Base-by-base conservation (phyloP, 1,284 basidiomycete genomes). In the Jaminaea rosea region DNA sequence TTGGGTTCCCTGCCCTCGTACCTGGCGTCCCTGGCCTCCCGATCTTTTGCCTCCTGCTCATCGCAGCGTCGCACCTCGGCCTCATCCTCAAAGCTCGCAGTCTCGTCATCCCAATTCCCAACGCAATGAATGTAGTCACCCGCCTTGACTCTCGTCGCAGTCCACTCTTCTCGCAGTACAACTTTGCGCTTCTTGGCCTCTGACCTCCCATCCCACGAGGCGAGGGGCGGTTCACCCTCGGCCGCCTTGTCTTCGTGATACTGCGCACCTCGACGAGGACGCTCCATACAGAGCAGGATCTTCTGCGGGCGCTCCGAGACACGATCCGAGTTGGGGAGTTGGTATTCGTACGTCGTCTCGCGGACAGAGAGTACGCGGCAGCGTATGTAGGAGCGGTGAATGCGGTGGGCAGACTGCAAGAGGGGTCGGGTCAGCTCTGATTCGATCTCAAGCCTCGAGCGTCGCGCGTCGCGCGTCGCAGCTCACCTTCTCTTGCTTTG, bases 91-190 rank as follows among this genome's bases (percentile, higher is more conserved):
- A 27, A 48, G 51, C 27, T 37, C 52, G 15, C 29, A 28, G 10
- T n/a, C 39, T 32, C 23, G n/a, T 36, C 34, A 36, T 61, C 55
- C 50, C 62, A 67, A 8, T 46, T 45, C 13, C 67, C 67, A 26
- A 62, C 56, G 9, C 67, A 56, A 27, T 69, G 63, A 9, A 69
- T 54, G 15, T 53, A 55, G 44, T 58, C 60, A 41, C 60, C 60
- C 1, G 44, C 44, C 5, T 48, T 28, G 29, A 65, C 58, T 11
- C 52, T 39, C 5, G 54, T 62, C 26, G 52, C 44, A n/a, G 58
- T 34, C 67, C 67, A 69, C 28, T 69, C 65, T 34, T 67, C 67
- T 31, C 67, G 59, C 4, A 69, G 48, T 7, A 58, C 44, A 23
- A 37, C 17, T 28, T 49, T 49, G 15, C 47, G 26, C 23, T 49